Conservation (phyloP, 257 asterid genomes). For the Nemophila menziesii region DNA sequence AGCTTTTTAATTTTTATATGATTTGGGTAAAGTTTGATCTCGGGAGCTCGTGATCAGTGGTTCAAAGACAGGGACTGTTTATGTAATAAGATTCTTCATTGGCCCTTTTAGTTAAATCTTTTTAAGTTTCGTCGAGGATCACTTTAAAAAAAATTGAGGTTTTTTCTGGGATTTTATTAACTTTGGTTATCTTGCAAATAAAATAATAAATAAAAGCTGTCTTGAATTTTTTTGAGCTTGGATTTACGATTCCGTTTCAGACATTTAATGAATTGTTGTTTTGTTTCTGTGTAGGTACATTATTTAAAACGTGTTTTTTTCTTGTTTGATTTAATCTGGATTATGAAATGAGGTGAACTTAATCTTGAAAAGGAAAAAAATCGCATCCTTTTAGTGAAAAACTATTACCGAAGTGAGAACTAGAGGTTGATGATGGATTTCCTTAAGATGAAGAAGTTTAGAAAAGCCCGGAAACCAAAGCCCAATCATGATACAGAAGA, state of each 20-base stretch:
- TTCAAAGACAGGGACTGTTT: background rate
- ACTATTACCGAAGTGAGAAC: background rate
- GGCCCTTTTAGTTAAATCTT: background rate
- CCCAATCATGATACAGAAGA: conserved; percentile 17
- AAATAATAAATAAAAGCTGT: background rate
- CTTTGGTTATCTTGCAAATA: background rate
- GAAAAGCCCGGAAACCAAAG: conserved; percentile 46
- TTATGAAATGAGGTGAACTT: background rate
- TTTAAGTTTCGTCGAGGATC: too few species aligned
- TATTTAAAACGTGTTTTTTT: background rate
- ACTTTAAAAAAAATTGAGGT: too few species aligned
- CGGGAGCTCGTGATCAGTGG: background rate
- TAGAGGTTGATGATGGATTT: conserved; percentile 55
- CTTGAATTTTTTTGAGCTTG: background rate
- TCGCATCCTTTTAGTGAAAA: background rate
- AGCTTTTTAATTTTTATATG: too few species aligned
- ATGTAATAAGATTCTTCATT: background rate
- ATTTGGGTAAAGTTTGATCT: too few species aligned
- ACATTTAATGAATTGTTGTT: background rate
- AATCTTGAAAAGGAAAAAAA: background rate
- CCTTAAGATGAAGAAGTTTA: conserved; percentile 55
- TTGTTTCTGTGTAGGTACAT: background rate
- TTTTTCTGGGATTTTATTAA: background rate
- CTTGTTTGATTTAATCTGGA: background rate
- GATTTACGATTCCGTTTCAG: background rate